These are phyloP conservation scores for Arthroderma uncinatum DNA, from an alignment of 2,329 filamentous ascomycete genomes.

Conservation along the genomic window DNA sequence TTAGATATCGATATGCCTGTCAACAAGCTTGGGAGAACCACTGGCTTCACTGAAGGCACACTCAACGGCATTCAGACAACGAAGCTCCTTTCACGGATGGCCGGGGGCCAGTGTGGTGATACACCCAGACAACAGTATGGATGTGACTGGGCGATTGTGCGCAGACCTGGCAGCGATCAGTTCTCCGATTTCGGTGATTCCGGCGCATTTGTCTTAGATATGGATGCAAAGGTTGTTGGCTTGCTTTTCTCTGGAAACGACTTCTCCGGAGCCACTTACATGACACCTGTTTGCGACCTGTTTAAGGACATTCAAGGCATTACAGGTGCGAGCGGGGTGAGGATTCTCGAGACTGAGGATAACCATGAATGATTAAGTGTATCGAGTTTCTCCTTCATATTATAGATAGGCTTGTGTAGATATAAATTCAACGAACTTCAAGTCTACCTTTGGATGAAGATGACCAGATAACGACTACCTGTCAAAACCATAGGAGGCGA, in stretches of 20 bases:
- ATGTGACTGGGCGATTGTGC: not conserved
- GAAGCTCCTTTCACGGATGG: not conserved
- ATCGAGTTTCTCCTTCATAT: too few species aligned
- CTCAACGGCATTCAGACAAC: conserved; percentile 5
- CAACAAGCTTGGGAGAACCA: conserved; percentile 3
- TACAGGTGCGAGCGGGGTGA: not conserved
- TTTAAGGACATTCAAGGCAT: conserved; percentile 5
- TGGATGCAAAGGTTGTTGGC: not conserved
- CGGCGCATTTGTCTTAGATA: conserved; percentile 6
- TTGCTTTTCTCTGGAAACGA: not conserved
- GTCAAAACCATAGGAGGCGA: too few species aligned
- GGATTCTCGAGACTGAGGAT: not conserved
- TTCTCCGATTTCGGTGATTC: conserved; percentile 7
- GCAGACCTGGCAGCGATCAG: not conserved
- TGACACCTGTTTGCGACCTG: not conserved
- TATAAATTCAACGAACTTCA: too few species aligned
- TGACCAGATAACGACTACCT: too few species aligned
- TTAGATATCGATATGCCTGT: not conserved
- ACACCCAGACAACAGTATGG: not conserved
- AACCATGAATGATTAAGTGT: too few species aligned
- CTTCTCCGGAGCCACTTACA: not conserved
- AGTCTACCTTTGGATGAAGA: too few species aligned
- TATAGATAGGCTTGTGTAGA: too few species aligned
- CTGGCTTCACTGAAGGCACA: conserved; percentile 1
- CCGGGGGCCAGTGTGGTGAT: not conserved